Conservation (phyloP, 139 green algal species). For the Bryopsis sp. region DNA sequence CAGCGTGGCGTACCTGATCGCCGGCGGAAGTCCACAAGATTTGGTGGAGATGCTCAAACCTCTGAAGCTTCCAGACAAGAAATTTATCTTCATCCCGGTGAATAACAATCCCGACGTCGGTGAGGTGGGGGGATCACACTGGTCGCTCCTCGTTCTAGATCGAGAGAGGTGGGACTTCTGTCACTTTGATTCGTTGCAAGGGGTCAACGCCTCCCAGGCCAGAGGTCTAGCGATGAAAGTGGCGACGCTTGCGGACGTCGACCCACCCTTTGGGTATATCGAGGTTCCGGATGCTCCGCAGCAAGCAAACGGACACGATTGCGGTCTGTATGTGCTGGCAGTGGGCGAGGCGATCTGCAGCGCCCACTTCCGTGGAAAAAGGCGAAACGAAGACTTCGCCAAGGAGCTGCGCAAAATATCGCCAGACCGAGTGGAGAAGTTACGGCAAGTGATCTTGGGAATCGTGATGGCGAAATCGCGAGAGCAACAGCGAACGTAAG, state of each 20-base stretch:
- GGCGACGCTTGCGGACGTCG: background rate
- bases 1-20: constrained; percentile 34
- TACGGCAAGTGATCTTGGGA: no score
- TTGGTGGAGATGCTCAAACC: background rate
- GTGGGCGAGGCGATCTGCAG: constrained; percentile 25
- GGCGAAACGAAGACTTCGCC: no score
- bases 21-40: constrained; percentile 18
- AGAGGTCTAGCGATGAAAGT: constrained; percentile 10
- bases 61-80: constrained; percentile 14
- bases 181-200: constrained; percentile 46
- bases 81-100: constrained; percentile 49
- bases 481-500: no score
- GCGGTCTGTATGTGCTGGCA: constrained; percentile 55
- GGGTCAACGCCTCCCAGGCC: constrained; percentile 28
- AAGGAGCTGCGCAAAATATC: no score
- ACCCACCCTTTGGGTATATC: constrained; percentile 3
- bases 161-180: constrained; percentile 24
- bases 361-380: background rate
- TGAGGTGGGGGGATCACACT: constrained; percentile 44
- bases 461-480: no score
- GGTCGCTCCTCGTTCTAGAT: constrained; percentile 43
- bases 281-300: constrained; percentile 23
- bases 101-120: constrained; percentile 56
- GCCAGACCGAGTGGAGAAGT: no score
- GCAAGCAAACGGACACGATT: constrained; percentile 63